Evolutionary conservation across 2,329 filamentous ascomycete species (phyloP), one percentile per base, ranked within the genome.

Genomic region (Phoma herbarum): DNA sequence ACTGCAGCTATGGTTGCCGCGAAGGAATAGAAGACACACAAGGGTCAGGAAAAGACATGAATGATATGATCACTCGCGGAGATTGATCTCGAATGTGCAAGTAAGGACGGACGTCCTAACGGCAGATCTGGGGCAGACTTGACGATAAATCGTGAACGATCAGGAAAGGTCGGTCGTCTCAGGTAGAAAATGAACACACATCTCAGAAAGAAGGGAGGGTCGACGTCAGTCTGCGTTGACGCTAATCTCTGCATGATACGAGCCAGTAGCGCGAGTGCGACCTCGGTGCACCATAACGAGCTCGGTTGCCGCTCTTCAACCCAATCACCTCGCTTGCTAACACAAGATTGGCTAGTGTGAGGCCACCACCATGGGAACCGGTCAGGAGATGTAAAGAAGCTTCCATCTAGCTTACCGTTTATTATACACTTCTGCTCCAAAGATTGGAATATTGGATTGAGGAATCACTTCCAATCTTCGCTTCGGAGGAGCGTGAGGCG

Each of bases 271-370:
- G 26, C 31, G 12, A 22, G 46, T 49, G 33, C 16, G 35, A 49
- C 46, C 31, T 49, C 33, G n/a, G 22, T n/a, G 14, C 23, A 16
- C 49, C 23, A 39, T n/a, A 6, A 41, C 25, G n/a, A 29, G 47
- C 2, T 10, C 10, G 18, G 16, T 14, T 29, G 39, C 23, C 16
- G 31, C 25, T 4, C 9, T n/a, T 7, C 5, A 12, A 33, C 6
- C 52, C 52, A 56, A 50, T 56, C 39, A 56, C 10, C 1, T 3
- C 10, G 5, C 2, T 4, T 55, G 35, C 52, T 55, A 44, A 28
- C 7, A 56, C 37, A 7, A 29, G 20, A 10, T 12, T 2, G 28
- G 52, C 39, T 56, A 56, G 52, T 1, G 22, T 44, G 12, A 56
- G 52, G 52, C 52, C 39, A 18, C 52, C 52, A 25, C 5, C 12